phyloP scores from a whole-genome alignment of 768 basidiomycete genomes.

The Mycena maculata region DNA sequence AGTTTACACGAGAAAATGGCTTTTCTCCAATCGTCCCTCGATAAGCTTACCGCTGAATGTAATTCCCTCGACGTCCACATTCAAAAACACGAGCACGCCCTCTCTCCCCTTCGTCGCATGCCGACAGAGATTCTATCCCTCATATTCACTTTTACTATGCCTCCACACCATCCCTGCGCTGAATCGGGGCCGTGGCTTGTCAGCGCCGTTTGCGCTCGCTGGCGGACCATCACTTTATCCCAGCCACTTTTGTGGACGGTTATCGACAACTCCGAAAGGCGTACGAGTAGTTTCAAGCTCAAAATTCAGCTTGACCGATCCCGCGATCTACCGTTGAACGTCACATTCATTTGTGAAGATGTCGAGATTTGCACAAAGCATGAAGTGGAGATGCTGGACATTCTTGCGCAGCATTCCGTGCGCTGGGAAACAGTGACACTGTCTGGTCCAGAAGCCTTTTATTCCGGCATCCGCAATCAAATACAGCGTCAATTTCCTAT shows the following conservation, averaged over 20 bases:
- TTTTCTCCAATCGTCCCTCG: neutral
- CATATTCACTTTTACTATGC: conserved; percentile 10
- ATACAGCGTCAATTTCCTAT: neutral
- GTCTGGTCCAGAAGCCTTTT: neutral
- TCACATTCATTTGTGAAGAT: neutral
- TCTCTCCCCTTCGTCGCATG: conserved; percentile 13
- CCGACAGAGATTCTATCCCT: conserved; percentile 17
- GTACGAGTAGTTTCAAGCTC: neutral
- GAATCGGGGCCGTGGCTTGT: conserved; percentile 9
- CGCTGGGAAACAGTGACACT: conserved; percentile 6
- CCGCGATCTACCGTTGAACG: neutral
- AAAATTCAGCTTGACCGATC: conserved; percentile 2
- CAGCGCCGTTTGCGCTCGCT: conserved; percentile 10
- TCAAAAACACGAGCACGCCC: conserved; percentile 4
- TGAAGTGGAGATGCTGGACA: neutral
- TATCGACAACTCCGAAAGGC: neutral
- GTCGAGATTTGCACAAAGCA: neutral
- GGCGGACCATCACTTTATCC: conserved; percentile 6
- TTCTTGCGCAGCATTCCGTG: neutral
- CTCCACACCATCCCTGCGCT: neutral
- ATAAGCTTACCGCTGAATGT: neutral
- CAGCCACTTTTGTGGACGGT: neutral
- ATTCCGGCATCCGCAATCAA: neutral
- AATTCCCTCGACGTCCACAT: neutral
- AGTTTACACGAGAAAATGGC: neutral